These are phyloP conservation scores for Debaryomyces udenii DNA, from an alignment of 1,139 yeast genomes.

Conservation along the genomic window DNA sequence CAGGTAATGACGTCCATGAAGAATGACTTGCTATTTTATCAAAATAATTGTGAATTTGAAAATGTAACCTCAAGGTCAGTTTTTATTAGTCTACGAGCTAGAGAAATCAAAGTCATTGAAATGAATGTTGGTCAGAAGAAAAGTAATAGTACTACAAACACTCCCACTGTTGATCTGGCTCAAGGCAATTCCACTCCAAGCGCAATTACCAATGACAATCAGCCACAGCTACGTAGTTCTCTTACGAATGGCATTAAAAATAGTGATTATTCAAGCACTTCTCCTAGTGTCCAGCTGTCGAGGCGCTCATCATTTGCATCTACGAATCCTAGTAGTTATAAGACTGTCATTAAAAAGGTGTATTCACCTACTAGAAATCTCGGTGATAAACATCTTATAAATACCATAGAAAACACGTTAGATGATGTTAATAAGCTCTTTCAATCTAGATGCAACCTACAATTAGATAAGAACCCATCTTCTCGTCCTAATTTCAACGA, in stretches of 20 bases:
- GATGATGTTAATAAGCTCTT: conserved; percentile 32
- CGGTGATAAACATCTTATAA: conserved; percentile 35
- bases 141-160: not conserved
- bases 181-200: conserved; percentile 11
- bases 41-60: conserved; percentile 38
- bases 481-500: conserved; percentile 22
- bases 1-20: conserved; percentile 58
- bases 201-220: conserved; percentile 2
- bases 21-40: conserved; percentile 51
- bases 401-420: conserved; percentile 28
- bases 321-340: conserved; percentile 25
- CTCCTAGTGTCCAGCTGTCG: not conserved
- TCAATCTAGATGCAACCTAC: conserved; percentile 9
- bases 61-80: conserved; percentile 40
- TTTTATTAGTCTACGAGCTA: conserved; percentile 53
- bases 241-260: conserved; percentile 3
- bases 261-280: not conserved
- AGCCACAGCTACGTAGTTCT: conserved; percentile 1
- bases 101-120: conserved; percentile 58
- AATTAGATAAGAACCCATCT: conserved; percentile 3
- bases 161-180: not conserved
- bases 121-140: conserved; percentile 24
- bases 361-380: conserved; percentile 37
- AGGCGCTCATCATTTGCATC: not conserved
- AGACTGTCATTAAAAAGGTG: conserved; percentile 40